Evolutionary conservation across 2,329 filamentous ascomycete species (phyloP).

Genomic region (Nigrograna mackinnonii): DNA sequence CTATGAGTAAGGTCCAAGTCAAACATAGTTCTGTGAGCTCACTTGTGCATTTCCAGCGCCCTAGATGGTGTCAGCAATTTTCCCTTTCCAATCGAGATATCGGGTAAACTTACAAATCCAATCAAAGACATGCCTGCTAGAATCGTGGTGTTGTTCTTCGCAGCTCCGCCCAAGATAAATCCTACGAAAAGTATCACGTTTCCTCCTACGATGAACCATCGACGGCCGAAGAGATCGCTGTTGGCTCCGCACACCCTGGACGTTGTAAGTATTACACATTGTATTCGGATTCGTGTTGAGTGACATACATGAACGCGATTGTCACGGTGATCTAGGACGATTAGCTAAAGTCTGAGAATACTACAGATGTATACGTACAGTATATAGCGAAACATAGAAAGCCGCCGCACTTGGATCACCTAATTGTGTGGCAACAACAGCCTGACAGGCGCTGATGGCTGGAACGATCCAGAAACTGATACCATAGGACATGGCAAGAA

Average conservation of each 20-base stretch:
- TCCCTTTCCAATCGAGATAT: not conserved
- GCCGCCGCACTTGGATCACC: constrained; percentile 35
- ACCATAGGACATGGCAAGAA: constrained; percentile 41
- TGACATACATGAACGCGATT: constrained; percentile 44
- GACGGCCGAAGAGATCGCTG: constrained; percentile 52
- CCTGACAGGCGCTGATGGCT: constrained; percentile 31
- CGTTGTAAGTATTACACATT: constrained; percentile 3
- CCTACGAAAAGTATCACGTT: constrained; percentile 46
- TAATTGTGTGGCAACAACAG: constrained; percentile 36
- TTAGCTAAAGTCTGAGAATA: not conserved
- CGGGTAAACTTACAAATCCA: constrained; percentile 41
- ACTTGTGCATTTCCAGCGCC: constrained; percentile 27
- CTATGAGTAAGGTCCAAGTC: too few relatives aligned
- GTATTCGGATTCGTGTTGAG: constrained; percentile 7
- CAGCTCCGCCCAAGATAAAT: constrained; percentile 39
- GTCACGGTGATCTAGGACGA: constrained; percentile 40
- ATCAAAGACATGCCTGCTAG: constrained; percentile 47
- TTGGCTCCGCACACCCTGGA: constrained; percentile 41
- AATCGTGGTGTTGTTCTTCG: constrained; percentile 44
- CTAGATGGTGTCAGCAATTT: constrained; percentile 6
- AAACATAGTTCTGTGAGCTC: constrained; percentile 1
- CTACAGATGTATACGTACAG: constrained; percentile 10
- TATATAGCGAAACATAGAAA: constrained; percentile 44
- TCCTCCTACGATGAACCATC: constrained; percentile 50
- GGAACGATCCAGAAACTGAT: constrained; percentile 47